Base-by-base conservation (phyloP, 495 filamentous ascomycete genomes). In the Lasiosphaeria miniovina region DNA sequence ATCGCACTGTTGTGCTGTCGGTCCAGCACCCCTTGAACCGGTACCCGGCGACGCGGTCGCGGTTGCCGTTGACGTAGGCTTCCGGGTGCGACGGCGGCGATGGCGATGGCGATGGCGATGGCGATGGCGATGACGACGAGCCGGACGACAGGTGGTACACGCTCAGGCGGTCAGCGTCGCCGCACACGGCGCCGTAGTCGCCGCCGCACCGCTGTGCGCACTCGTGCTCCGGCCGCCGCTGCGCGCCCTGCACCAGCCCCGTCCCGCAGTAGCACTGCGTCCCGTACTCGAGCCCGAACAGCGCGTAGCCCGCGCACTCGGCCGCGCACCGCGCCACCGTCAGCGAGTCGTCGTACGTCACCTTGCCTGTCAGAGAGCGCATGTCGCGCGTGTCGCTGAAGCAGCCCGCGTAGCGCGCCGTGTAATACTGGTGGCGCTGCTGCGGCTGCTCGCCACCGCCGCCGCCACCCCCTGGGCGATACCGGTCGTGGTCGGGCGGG, bases 21-120 rank as follows among this genome's bases (percentile, higher is more conserved):
- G 59, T 71, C 55, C 65, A 75, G 65, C 76, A 78, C 8, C 71
- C 71, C 43, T 66, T 54, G 49, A 56, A 71, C 10, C 17, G 36
- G 52, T 68, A 77, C 12, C 54, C 55, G 15, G 65, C 68, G 35
- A 74, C 61, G 10, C 61, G 60, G 17, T 57, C 49, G n/a, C 63
- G 64, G 49, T 73, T 65, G 40, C 62, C 65, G 8, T 6, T 6
- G 24, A 24, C 24, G 24, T 24, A 24, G 24, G 24, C 24, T 24
- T 24, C 12, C 54, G 54, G 14, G 65, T 67, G 35, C 72, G 24
- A 24, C 2, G 24, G 24, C 24, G 24, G n/a, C 63, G 24, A 24
- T 24, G 24, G 24, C 24, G 24, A 24, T 2, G 24, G 24, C 52
- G 10, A n/a, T n/a, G n/a, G n/a, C n/a, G n/a, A n/a, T n/a, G n/a